Conservation (phyloP, 768 basidiomycete genomes). For the Rhodosporidiobolus sp. region DNA sequence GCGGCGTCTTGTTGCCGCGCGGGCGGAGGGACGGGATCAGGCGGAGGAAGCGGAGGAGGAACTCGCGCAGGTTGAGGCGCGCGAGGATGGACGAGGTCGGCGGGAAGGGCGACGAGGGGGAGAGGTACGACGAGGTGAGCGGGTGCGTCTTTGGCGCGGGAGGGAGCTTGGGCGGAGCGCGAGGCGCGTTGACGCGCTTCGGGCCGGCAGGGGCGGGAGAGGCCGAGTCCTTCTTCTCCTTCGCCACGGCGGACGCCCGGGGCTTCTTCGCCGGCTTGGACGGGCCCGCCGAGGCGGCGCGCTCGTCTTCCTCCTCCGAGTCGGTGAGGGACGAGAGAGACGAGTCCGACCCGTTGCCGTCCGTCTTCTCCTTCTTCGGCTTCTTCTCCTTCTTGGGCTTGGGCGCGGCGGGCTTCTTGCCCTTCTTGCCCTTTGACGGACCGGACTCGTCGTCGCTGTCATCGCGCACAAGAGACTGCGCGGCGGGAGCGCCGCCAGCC, state of each 20-base stretch:
- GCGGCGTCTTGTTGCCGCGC: neutral
- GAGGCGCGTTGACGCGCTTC: slow-evolving; percentile 14
- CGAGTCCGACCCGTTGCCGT: slow-evolving; percentile 10
- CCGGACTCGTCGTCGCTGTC: neutral
- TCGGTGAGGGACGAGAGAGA: slow-evolving; percentile 16
- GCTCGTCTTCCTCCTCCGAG: slow-evolving; percentile 8
- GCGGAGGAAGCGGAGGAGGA: slow-evolving; percentile 21
- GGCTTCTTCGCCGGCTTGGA: too few relatives aligned
- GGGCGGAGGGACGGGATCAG: slow-evolving; percentile 5
- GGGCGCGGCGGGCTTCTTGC: neutral
- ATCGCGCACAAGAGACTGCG: neutral
- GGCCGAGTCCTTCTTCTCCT: neutral
- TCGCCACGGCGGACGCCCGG: neutral
- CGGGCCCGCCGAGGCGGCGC: neutral
- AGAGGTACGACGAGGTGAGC: slow-evolving; percentile 1
- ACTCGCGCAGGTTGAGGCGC: slow-evolving; percentile 20
- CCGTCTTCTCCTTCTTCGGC: neutral
- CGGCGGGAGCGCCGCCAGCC: neutral
- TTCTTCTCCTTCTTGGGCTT: neutral
- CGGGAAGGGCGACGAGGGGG: neutral
- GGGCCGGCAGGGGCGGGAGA: neutral
- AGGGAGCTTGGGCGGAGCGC: neutral
- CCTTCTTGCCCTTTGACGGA: neutral
- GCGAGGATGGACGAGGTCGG: slow-evolving; percentile 2
- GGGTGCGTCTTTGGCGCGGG: neutral